Evolutionary conservation across 176 grass and related monocot species (phyloP).

Genomic region (Panicum miliaceum): DNA sequence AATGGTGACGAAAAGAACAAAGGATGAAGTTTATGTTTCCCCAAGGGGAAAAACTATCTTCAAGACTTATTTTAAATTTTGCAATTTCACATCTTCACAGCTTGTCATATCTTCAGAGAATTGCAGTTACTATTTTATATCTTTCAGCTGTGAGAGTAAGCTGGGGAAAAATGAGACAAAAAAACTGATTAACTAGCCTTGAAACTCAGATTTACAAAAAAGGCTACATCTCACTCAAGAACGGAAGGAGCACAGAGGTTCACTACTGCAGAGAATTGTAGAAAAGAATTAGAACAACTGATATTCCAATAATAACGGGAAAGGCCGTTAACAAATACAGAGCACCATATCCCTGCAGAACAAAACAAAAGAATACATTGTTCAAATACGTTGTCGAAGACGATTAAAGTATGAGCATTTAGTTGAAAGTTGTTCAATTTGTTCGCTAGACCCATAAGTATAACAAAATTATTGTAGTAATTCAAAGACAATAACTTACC

Average conservation of each 20-base stretch:
- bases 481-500: slow-evolving; percentile 50
- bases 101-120: not conserved
- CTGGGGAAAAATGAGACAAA: not conserved
- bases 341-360: slow-evolving; percentile 88
- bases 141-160: not conserved
- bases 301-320: slow-evolving; percentile 79
- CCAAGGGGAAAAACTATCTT: not conserved
- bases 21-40: not conserved
- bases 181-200: slow-evolving; percentile 4
- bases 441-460: not conserved
- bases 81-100: slow-evolving; percentile 26
- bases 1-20: not conserved
- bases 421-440: not conserved
- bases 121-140: slow-evolving; percentile 25
- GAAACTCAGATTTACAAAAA: slow-evolving; percentile 40
- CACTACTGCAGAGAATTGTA: slow-evolving; percentile 92
- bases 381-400: not conserved
- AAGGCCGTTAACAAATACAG: slow-evolving; percentile 89
- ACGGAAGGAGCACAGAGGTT: slow-evolving; percentile 3
- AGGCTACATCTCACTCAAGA: slow-evolving; percentile 11
- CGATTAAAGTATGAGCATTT: slow-evolving; percentile 17
- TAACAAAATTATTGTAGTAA: not conserved
- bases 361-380: not conserved
- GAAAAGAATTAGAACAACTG: slow-evolving; percentile 90
- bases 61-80: not conserved